Percentiles rank a stretch among this genome's conserved stretches.
phyloP scores from a whole-genome alignment of 1,284 basidiomycete species.

The Tylopilus orsonianus region DNA sequence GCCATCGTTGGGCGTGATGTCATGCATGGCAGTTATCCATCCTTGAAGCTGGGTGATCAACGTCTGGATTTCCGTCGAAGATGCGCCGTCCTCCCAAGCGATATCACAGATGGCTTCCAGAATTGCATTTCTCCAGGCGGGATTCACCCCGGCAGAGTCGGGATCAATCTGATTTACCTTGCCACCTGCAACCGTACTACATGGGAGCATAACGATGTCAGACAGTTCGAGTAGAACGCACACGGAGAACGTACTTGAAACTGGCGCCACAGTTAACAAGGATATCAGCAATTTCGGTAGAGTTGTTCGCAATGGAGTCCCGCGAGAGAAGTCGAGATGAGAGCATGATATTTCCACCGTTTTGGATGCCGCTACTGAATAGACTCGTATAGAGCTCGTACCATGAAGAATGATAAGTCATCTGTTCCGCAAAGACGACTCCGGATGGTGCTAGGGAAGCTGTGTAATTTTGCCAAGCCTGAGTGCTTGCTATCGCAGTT shows the following conservation, averaged over 20 bases:
- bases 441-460: conserved; percentile 7
- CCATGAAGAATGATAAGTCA: conserved; percentile 28
- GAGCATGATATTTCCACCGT: conserved; percentile 30
- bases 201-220: background rate
- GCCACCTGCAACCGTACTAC: conserved; percentile 40
- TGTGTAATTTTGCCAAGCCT: conserved; percentile 33
- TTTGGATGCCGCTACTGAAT: conserved; percentile 9
- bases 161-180: conserved; percentile 38
- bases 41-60: conserved; percentile 29
- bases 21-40: conserved; percentile 24
- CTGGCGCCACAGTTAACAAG: conserved; percentile 19
- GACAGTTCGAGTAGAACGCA: background rate
- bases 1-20: conserved; percentile 34
- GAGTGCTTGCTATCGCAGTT: conserved; percentile 34
- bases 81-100: conserved; percentile 37
- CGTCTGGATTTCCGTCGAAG: conserved; percentile 29
- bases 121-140: conserved; percentile 43
- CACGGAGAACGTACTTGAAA: conserved; percentile 11
- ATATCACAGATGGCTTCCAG: conserved; percentile 28
- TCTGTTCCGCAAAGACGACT: conserved; percentile 3
- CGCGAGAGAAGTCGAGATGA: conserved; percentile 39
- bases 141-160: conserved; percentile 41
- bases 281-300: conserved; percentile 31
- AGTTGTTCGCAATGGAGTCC: conserved; percentile 31
- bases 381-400: conserved; percentile 32